phyloP scores from a whole-genome alignment of 495 filamentous ascomycete species.

The Penicillium antarcticum region DNA sequence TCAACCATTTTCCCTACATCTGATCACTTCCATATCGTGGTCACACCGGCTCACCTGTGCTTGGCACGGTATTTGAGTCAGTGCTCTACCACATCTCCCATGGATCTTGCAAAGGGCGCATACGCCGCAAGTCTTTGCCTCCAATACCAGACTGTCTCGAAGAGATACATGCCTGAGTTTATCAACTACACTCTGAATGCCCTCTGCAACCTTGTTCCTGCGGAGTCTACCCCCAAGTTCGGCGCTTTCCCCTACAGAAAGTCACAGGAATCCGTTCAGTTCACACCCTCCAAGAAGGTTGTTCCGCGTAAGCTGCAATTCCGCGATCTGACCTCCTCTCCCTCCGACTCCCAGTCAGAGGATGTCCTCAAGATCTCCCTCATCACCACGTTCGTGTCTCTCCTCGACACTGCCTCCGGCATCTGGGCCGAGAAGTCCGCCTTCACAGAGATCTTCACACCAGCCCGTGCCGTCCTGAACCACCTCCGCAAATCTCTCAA shows the following conservation, averaged over 20 bases:
- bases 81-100: conserved; percentile 57
- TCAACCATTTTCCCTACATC: conserved; percentile 87
- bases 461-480: conserved; percentile 51
- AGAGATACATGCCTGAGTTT: conserved; percentile 84
- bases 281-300: conserved; percentile 27
- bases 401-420: conserved; percentile 58
- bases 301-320: conserved; percentile 37
- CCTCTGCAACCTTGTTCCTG: conserved; percentile 63
- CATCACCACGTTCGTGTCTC: conserved; percentile 50
- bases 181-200: conserved; percentile 77
- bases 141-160: conserved; percentile 76
- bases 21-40: conserved; percentile 92
- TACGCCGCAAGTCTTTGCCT: conserved; percentile 73
- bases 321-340: conserved; percentile 48
- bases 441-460: conserved; percentile 69
- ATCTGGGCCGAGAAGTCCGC: conserved; percentile 65
- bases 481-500: conserved; percentile 53
- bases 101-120: conserved; percentile 68
- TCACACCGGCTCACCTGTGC: conserved; percentile 79
- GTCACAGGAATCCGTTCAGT: conserved; percentile 50
- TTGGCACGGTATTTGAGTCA: conserved; percentile 82
- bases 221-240: conserved; percentile 36
- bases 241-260: conserved; percentile 63
- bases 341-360: conserved; percentile 21
- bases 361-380: conserved; percentile 57